These are phyloP conservation scores for Apiospora pterosperma DNA, from an alignment of 2,329 filamentous ascomycete genomes.

Conservation along the genomic window DNA sequence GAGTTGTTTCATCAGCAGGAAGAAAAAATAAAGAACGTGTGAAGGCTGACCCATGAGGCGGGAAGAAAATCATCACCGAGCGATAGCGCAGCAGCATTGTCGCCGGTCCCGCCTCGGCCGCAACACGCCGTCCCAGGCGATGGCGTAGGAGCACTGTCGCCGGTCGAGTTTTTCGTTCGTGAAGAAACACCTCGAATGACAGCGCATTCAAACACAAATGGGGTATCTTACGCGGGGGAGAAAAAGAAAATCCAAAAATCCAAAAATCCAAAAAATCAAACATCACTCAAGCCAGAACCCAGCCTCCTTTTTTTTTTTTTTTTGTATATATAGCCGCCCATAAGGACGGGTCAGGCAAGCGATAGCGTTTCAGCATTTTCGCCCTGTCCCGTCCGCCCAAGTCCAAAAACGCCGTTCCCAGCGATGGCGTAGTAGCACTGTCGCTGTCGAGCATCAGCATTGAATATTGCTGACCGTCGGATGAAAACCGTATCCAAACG, in stretches of 20 bases:
- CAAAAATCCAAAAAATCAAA: constrained; percentile 12
- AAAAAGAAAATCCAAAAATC: constrained; percentile 13
- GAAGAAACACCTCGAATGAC: constrained; percentile 35
- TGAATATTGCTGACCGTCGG: constrained; percentile 17
- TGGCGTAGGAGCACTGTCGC: constrained; percentile 46
- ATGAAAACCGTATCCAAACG: constrained; percentile 25
- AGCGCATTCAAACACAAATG: constrained; percentile 52
- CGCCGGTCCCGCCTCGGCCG: constrained; percentile 37
- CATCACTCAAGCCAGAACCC: not conserved
- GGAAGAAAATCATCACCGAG: constrained; percentile 18
- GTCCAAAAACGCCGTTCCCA: constrained; percentile 23
- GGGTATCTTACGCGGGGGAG: constrained; percentile 46
- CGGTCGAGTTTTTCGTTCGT: constrained; percentile 24
- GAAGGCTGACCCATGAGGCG: constrained; percentile 33
- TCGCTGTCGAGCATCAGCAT: constrained; percentile 28
- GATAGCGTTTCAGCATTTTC: constrained; percentile 42
- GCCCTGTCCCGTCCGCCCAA: constrained; percentile 13
- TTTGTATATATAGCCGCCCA: constrained; percentile 10
- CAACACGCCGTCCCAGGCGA: constrained; percentile 44
- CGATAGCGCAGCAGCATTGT: constrained; percentile 57
- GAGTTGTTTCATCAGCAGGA: not conserved
- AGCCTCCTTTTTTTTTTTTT: not conserved
- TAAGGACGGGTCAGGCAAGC: constrained; percentile 15
- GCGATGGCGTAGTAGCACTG: constrained; percentile 36
- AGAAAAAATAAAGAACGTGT: constrained; percentile 19